Evolutionary conservation across 1,284 basidiomycete genomes (phyloP), one percentile per base, ranked within the genome.

Genomic region (Moniliophthora roreri): DNA sequence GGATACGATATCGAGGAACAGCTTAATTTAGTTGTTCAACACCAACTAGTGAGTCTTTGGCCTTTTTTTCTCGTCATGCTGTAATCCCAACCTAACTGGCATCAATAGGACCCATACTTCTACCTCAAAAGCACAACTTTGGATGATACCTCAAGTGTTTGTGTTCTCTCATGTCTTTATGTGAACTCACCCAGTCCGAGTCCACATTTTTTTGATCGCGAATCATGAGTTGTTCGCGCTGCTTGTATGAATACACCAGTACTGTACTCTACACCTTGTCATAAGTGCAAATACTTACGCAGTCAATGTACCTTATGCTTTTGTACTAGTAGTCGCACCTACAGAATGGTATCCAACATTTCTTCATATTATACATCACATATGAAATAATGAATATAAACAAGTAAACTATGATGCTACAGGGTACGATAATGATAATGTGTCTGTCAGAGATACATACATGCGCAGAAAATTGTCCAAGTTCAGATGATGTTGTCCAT

Each of bases 401-500:
- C n/a, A n/a, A n/a, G n/a, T n/a, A n/a, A n/a, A n/a, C n/a, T n/a
- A n/a, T n/a, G n/a, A n/a, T n/a, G n/a, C n/a, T n/a, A n/a, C n/a
- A n/a, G n/a, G n/a, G n/a, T n/a, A n/a, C n/a, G n/a, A n/a, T n/a
- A n/a, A n/a, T n/a, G n/a, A n/a, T n/a, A n/a, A n/a, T n/a, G n/a
- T n/a, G n/a, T n/a, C n/a, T n/a, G n/a, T n/a, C n/a, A n/a, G n/a
- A n/a, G n/a, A n/a, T n/a, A n/a, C n/a, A n/a, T n/a, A n/a, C n/a
- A n/a, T n/a, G n/a, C n/a, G n/a, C n/a, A n/a, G n/a, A n/a, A n/a
- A n/a, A n/a, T n/a, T n/a, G n/a, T 37, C 36, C 36, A 2, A 2
- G 36, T 11, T 37, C 36, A 16, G 4, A 37, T 37, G 13, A 37
- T 2, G 90, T 92, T 64, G 85, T 1, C 81, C 90, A 62, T 64